These are phyloP conservation scores for Dactylellina haptotyla DNA, from an alignment of 2,329 filamentous ascomycete species.

Conservation along the genomic window DNA sequence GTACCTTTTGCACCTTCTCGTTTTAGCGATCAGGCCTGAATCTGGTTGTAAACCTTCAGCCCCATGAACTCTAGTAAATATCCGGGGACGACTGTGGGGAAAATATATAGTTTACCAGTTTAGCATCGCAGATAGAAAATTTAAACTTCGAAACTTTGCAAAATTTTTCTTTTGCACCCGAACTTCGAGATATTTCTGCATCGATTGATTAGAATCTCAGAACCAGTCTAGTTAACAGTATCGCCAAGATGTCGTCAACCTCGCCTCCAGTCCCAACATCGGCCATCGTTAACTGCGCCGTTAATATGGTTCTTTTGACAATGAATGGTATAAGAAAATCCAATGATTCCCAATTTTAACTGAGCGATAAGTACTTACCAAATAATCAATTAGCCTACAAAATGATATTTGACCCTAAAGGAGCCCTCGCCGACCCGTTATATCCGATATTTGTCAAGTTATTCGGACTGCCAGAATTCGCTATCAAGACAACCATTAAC, in stretches of 20 bases:
- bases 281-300: conserved; percentile 48
- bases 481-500: conserved; percentile 26
- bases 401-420: conserved; percentile 44
- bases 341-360: background rate
- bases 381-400: conserved; percentile 34
- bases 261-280: conserved; percentile 47
- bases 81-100: background rate
- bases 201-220: too few relatives aligned
- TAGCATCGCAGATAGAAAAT: too few relatives aligned
- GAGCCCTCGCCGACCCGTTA: conserved; percentile 38
- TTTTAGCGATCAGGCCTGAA: background rate
- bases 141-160: too few relatives aligned
- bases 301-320: conserved; percentile 40
- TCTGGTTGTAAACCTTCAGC: conserved; percentile 20
- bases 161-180: background rate
- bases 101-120: too few relatives aligned
- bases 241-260: conserved; percentile 13
- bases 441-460: conserved; percentile 51
- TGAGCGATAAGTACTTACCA: background rate
- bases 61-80: background rate
- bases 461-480: conserved; percentile 42
- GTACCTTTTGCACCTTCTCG: conserved; percentile 23
- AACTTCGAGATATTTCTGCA: background rate
- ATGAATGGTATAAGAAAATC: conserved; percentile 26
- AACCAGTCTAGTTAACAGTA: too few relatives aligned